Conservation (phyloP, 2,329 filamentous ascomycete genomes). For the Botryotinia calthae region DNA sequence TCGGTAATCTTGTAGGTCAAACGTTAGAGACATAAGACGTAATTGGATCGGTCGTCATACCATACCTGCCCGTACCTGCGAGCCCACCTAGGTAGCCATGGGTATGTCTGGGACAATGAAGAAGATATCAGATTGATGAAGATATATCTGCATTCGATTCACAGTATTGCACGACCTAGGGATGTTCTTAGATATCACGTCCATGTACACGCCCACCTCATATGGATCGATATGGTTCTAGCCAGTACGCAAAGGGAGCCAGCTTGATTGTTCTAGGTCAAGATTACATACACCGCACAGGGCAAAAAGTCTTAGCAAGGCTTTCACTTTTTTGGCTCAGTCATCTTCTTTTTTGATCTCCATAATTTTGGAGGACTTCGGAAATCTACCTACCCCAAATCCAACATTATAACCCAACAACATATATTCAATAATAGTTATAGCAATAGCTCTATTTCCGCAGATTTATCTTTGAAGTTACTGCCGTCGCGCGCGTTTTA, state of each 20-base stretch:
- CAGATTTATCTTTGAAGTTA: neutral
- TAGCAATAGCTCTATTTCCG: neutral
- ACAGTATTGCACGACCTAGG: neutral
- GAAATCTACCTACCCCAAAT: neutral
- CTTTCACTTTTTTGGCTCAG: constrained; percentile 14
- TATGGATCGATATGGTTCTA: neutral
- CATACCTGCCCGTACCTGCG: neutral
- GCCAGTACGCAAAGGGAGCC: neutral
- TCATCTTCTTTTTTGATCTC: constrained; percentile 21
- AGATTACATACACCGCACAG: too few relatives aligned
- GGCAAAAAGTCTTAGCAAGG: constrained; percentile 10
- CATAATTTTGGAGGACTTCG: constrained; percentile 25
- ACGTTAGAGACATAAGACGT: neutral
- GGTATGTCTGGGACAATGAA: neutral
- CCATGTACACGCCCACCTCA: neutral
- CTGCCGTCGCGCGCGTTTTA: neutral
- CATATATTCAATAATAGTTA: neutral
- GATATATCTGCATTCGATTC: neutral
- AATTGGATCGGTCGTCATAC: neutral
- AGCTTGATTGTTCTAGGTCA: neutral
- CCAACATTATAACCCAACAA: neutral
- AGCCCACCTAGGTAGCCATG: neutral
- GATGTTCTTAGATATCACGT: neutral
- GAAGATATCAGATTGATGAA: neutral
- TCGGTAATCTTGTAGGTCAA: neutral